A percentile compares a stretch with the other conserved stretches of the same genome.
Evolutionary conservation across 1,284 basidiomycete species (phyloP).

Genomic region (Filobasidium uniguttulatum): DNA sequence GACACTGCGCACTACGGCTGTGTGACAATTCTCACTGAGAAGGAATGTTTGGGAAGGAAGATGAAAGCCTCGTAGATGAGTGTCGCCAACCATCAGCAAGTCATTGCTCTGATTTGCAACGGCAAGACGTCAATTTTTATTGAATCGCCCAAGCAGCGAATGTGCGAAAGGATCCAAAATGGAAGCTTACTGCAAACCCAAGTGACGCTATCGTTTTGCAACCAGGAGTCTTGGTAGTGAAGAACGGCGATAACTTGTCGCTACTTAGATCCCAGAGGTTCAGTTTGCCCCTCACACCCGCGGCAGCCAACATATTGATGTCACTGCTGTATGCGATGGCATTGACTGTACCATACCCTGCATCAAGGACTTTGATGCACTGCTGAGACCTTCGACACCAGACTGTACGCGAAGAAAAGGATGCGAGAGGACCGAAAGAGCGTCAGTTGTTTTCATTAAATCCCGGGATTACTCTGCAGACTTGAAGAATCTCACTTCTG

Average conservation of each 20-base stretch:
- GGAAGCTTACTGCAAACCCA: no score
- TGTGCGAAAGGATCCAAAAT: no score
- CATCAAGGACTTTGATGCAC: background rate
- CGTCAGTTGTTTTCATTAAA: no score
- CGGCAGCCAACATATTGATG: slow-evolving; percentile 6
- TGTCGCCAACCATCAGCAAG: slow-evolving; percentile 7
- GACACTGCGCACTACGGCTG: slow-evolving; percentile 6
- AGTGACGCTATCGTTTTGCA: no score
- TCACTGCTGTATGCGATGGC: slow-evolving; percentile 6
- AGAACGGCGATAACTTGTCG: background rate
- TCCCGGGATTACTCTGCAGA: background rate
- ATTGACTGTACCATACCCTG: slow-evolving; percentile 11
- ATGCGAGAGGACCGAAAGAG: background rate
- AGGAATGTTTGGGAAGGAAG: background rate
- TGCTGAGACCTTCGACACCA: slow-evolving; percentile 8
- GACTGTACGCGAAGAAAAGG: slow-evolving; percentile 2
- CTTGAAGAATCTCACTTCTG: slow-evolving; percentile 6
- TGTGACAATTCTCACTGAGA: background rate
- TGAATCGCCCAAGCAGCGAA: no score
- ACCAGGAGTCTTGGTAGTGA: no score
- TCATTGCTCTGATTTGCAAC: background rate
- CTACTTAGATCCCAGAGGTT: slow-evolving; percentile 7
- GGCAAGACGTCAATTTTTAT: no score
- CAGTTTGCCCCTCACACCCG: slow-evolving; percentile 7
- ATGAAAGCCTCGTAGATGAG: slow-evolving; percentile 2